Evolutionary conservation across 345 rosid genomes (phyloP), one percentile per base, ranked within the genome.

Genomic region (Kandelia obovata): DNA sequence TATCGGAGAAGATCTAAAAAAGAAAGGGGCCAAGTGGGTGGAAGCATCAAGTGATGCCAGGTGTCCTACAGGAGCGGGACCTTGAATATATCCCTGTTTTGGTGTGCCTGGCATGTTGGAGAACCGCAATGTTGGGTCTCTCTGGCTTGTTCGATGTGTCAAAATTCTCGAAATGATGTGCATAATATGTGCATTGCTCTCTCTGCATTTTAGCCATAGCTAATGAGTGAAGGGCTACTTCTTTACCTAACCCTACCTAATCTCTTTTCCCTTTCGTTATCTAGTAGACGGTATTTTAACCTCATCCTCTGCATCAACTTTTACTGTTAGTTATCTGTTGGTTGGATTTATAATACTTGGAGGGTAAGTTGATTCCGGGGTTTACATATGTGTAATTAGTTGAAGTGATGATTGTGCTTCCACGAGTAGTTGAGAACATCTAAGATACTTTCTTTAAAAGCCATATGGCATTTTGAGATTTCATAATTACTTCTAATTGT

Each of bases 141-240:
- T 68, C 75, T 83, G 83, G 81, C 79, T 32, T 79, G 80, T 68
- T 79, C 81, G 87, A 83, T 77, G 79, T 46, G 76, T 67, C 80
- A 25, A 84, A 74, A 80, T 80, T 80, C 82, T 73, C 68, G 70
- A 78, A 62, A 62, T 74, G 77, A 80, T 77, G 55, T 73, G 61
- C 67, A 49, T 35, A 25, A 25, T 25, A 20, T 43, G 46, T 58
- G 59, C n/a, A 62, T 30, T 15, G 34, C 56, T 17, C 26, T 27
- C n/a, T 30, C 19, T 71, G 62, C 28, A 34, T 59, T 31, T 25
- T 31, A 52, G 17, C 52, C 37, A 30, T 23, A 53, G 49, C 49
- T 6, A 35, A 27, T 15, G 35, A 53, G 17, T 16, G 32, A 53
- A 34, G n/a, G 17, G 25, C 60, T 46, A 15, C 17, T 56, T 56